Base-by-base conservation (phyloP, 2,329 filamentous ascomycete genomes). In the Alternaria brassicae region DNA sequence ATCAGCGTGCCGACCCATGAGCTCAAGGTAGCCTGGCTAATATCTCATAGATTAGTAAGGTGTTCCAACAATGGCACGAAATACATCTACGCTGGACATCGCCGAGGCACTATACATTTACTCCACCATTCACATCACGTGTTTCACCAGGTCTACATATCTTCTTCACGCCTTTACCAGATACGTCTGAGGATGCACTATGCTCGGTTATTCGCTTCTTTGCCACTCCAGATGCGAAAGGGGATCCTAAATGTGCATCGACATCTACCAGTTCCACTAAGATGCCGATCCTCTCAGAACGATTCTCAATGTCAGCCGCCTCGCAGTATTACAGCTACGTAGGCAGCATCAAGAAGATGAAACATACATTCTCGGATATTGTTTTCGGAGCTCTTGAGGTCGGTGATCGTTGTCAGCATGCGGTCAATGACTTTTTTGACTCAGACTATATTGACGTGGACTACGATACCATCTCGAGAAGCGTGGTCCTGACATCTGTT, bases 21-120 rank as follows among this genome's bases (percentile, higher is more conserved):
- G 3, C 13, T 6, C 6, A 10, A 9, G 2, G 2, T 4, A 19
- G 8, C 28, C n/a, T 47, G 44, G 8, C 47, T 67, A 10, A 58
- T 13, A 13, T 6, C 8, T 39, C 45, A n/a, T 69, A 88, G 86
- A 76, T 95, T 15, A 84, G 83, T 59, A 77, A 83, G 25, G 78
- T 90, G 13, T 81, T 97, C 25, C 82, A 84, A 53, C 82, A 86
- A 69, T 87, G 86, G 63, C 86, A 89, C 69, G 88, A 92, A 75
- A 80, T 97, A 40, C 90, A 94, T 76, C 81, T 97, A 58, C 87
- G 90, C 74, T 97, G 93, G 91, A 84, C 86, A n/a, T 86, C 88
- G 13, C 80, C 86, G 2, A 69, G 72, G 6, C 70, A 83, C 2
- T 89, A 89, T 73, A 80, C 85, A 37, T 81, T 85, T 1, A 80